Evolutionary conservation across 768 basidiomycete species (phyloP).

Genomic region (Leucogyrophana mollusca): DNA sequence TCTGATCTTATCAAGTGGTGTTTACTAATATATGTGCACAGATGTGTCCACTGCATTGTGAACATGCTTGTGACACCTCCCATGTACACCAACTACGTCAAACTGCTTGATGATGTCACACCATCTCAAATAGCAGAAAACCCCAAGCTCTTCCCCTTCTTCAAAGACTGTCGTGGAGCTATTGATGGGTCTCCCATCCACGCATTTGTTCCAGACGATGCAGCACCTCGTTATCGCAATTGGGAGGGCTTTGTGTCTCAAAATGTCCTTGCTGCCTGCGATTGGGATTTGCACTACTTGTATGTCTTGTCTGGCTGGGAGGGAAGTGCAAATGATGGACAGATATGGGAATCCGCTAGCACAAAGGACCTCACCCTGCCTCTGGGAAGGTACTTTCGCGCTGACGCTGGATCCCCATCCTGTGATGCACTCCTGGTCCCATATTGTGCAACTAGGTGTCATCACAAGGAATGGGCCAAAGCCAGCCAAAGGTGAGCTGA

Average conservation of each 20-base stretch:
- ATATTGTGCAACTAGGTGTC: constrained; percentile 35
- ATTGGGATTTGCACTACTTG: constrained; percentile 18
- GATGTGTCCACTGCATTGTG: constrained; percentile 17
- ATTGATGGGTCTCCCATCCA: constrained; percentile 27
- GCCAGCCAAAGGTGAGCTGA: background rate
- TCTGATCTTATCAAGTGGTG: no score
- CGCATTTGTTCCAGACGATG: constrained; percentile 16
- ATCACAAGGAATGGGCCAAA: constrained; percentile 33
- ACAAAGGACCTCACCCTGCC: constrained; percentile 9
- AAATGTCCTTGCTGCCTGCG: constrained; percentile 23
- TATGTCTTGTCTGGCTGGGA: constrained; percentile 29
- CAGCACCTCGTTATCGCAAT: constrained; percentile 20
- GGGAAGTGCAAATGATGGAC: constrained; percentile 22
- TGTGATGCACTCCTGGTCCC: constrained; percentile 33
- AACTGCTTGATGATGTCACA: constrained; percentile 12
- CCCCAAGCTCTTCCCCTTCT: constrained; percentile 27
- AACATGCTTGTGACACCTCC: constrained; percentile 9
- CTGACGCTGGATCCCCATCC: constrained; percentile 26
- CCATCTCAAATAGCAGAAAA: constrained; percentile 20
- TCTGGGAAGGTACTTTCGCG: constrained; percentile 21
- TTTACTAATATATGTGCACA: background rate
- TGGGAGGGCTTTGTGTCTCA: constrained; percentile 23
- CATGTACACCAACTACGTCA: constrained; percentile 24
- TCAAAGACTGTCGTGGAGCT: constrained; percentile 22
- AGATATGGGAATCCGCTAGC: constrained; percentile 15